Evolutionary conservation across 768 basidiomycete species (phyloP).

Genomic region (Rhizopogon sp.): DNA sequence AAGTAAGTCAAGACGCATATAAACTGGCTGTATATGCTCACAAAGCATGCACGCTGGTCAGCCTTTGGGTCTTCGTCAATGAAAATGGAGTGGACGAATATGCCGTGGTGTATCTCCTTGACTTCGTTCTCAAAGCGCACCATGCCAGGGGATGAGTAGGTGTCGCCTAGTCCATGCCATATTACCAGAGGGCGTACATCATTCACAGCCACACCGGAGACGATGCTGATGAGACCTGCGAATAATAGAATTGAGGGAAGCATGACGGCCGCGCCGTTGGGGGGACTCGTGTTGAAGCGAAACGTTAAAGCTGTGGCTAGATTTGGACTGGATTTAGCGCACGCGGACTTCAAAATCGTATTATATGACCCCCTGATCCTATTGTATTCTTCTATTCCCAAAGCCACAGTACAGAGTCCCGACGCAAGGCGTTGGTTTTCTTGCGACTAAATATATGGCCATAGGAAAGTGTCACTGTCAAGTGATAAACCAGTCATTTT

Average conservation of each 20-base stretch:
- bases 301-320: neutral
- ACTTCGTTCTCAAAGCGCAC: conserved; percentile 55
- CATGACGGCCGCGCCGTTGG: conserved; percentile 6
- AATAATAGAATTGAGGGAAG: conserved; percentile 8
- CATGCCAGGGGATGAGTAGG: conserved; percentile 70
- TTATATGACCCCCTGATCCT: too few species aligned
- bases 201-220: conserved; percentile 9
- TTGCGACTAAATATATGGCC: too few species aligned
- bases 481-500: too few species aligned
- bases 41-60: conserved; percentile 69
- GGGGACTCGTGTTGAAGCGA: neutral
- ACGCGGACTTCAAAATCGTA: too few species aligned
- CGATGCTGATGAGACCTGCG: conserved; percentile 10
- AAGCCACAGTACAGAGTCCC: too few species aligned
- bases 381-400: too few species aligned
- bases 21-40: conserved; percentile 35
- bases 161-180: conserved; percentile 85
- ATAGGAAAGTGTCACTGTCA: too few species aligned
- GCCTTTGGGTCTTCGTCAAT: conserved; percentile 56
- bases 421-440: too few species aligned
- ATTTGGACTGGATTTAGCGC: too few species aligned
- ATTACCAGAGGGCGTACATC: conserved; percentile 55
- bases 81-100: conserved; percentile 74
- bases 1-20: conserved; percentile 1
- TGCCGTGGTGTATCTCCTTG: conserved; percentile 61